A percentile compares a stretch with the other conserved stretches of the same genome.
Conservation (phyloP, 352 stramenopile species). For the Globisporangium solare region DNA sequence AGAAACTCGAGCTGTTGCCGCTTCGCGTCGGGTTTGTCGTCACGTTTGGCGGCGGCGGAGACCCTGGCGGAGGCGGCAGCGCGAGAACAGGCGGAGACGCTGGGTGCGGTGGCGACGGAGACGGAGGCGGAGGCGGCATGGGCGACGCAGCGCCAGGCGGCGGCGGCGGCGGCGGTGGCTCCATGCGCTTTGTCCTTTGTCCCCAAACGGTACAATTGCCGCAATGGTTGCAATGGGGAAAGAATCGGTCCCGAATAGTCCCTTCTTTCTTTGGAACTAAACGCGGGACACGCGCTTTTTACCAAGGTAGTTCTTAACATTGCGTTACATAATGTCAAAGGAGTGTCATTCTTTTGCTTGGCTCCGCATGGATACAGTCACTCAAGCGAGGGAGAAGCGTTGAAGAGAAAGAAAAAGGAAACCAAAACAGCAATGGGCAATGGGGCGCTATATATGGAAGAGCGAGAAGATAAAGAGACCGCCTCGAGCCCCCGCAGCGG, state of each 20-base stretch:
- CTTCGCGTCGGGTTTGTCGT: conserved; percentile 4
- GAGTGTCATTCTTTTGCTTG: neutral
- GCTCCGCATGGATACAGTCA: neutral
- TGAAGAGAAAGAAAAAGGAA: neutral
- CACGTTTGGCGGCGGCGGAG: neutral
- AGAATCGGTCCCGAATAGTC: neutral
- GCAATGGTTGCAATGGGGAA: no score
- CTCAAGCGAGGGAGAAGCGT: neutral
- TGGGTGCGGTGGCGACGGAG: conserved; percentile 15
- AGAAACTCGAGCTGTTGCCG: conserved; percentile 59
- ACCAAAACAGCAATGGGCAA: no score
- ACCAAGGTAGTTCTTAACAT: no score
- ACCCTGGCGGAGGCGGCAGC: neutral
- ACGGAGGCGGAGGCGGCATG: conserved; percentile 14
- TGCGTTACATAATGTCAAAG: no score
- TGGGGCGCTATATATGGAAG: no score
- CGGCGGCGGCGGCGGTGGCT: neutral
- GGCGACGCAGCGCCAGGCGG: conserved; percentile 11
- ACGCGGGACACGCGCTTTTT: neutral
- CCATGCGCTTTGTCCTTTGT: neutral
- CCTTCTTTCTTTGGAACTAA: neutral
- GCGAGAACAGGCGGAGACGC: conserved; percentile 11
- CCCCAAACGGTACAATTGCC: no score
- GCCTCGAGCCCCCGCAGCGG: no score
- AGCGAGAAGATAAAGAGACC: no score